phyloP scores from a whole-genome alignment of 352 stramenopile genomes.

The Blastocystis sp. region DNA sequence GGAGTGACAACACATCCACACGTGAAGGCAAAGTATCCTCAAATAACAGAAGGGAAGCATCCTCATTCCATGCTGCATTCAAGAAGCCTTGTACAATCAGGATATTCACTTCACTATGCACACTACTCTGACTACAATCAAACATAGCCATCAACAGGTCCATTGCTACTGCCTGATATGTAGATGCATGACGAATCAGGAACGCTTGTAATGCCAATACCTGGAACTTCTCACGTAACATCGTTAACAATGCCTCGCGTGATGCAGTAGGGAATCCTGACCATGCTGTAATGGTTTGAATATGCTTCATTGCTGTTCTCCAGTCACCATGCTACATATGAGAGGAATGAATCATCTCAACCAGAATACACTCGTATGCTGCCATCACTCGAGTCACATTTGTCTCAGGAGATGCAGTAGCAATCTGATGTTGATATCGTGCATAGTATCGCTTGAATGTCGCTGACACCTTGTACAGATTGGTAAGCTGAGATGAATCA shows the following conservation, averaged over 20 bases:
- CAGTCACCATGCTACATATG: not conserved
- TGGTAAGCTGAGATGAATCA: not conserved
- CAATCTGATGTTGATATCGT: not conserved
- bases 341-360: not conserved
- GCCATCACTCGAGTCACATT: conserved; percentile 1
- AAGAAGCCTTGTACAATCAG: conserved; percentile 35
- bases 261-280: not conserved
- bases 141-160: not conserved
- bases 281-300: not conserved
- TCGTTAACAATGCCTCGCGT: not conserved
- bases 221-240: not conserved
- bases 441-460: conserved; percentile 9
- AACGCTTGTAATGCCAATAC: conserved; percentile 17
- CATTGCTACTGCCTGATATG: not conserved
- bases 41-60: not conserved
- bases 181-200: not conserved
- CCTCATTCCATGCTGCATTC: conserved; percentile 16
- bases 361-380: conserved; percentile 5
- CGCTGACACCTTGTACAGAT: conserved; percentile 25
- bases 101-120: conserved; percentile 1
- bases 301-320: not conserved
- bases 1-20: not conserved
- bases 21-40: not conserved
- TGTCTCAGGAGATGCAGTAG: not conserved
- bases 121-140: too few relatives aligned